phyloP scores from a whole-genome alignment of 169 alveolate genomes.

The Cryptosporidium ubiquitum region DNA sequence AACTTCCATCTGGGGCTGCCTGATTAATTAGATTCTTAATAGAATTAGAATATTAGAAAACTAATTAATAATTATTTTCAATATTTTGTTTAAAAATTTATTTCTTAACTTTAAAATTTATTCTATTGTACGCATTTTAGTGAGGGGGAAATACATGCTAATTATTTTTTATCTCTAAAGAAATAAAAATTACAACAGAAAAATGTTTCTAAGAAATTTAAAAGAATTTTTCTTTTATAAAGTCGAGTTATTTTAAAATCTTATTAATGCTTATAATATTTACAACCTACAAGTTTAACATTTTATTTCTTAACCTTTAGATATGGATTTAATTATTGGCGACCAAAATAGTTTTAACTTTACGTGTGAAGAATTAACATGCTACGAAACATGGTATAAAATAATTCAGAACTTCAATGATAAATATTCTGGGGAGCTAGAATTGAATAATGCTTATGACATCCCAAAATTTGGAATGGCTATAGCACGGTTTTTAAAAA shows the following conservation, averaged over 20 bases:
- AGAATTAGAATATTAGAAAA: background rate
- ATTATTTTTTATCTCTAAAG: background rate
- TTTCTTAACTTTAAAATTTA: background rate
- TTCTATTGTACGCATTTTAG: background rate
- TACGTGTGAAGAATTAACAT: slow-evolving; percentile 14
- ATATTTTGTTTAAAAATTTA: background rate
- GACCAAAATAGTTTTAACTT: background rate
- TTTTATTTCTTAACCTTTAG: background rate
- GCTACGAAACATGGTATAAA: slow-evolving; percentile 67
- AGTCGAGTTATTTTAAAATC: background rate
- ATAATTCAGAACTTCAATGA: slow-evolving; percentile 17
- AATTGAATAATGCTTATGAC: background rate
- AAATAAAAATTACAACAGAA: background rate
- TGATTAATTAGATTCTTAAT: background rate
- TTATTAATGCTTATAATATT: background rate
- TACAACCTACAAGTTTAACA: background rate
- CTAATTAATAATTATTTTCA: background rate
- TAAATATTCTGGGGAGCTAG: background rate
- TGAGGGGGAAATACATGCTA: slow-evolving; percentile 32
- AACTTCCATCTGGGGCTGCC: no score
- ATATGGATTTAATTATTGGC: background rate
- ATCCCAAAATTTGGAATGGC: slow-evolving; percentile 40
- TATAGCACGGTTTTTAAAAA: slow-evolving; percentile 44
- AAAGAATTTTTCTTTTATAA: background rate
- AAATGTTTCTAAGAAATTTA: background rate